Base-by-base conservation (phyloP, 495 filamentous ascomycete genomes). In the Sphaerosporella brunnea region DNA sequence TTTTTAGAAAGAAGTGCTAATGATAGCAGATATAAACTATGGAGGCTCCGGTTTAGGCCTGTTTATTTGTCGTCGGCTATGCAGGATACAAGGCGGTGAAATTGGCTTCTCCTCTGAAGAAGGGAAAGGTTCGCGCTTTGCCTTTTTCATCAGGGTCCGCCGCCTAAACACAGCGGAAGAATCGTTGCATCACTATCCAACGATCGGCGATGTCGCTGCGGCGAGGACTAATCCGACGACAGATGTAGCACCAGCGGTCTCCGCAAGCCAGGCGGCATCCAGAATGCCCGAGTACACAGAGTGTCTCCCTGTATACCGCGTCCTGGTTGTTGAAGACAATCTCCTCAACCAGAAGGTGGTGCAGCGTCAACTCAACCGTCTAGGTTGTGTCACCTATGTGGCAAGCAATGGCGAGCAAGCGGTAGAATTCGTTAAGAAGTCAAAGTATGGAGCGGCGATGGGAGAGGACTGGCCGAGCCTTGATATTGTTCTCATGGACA, bases 341-440 rank as follows among this genome's bases (percentile, higher is more conserved):
- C 77, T 77, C 25, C 84, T 87, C 16, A 94, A 94, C 58, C 82
- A 93, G 56, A 83, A 93, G 57, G 87, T 94, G 13, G 83, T 93
- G 19, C 64, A 78, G 15, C 72, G 73, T 37, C 80, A 81, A 77
- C 63, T 81, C 28, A 78, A 78, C 46, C 64, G 79, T 3, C 77
- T 80, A 60, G 75, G 78, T 35, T 84, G 84, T 53, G 78, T 85
- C 15, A 82, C 76, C 4, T 73, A 44, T 15, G 41, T 85, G 36
- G 82, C 83, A 28, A 80, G 82, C 56, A 80, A 95, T 62, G 86
- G 86, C 1, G 84, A 88, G 58, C 85, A 93, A 53, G 86, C 86
- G 4, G 79, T 81, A 45, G 85, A 93, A 36, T 70, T 78, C 7
- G 86, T 95, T 30, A 84, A 84, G 58, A 73, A 73, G 11, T 79